Evolutionary conservation across 2,329 filamentous ascomycete species (phyloP).

Genomic region (Aspergillus sp.): DNA sequence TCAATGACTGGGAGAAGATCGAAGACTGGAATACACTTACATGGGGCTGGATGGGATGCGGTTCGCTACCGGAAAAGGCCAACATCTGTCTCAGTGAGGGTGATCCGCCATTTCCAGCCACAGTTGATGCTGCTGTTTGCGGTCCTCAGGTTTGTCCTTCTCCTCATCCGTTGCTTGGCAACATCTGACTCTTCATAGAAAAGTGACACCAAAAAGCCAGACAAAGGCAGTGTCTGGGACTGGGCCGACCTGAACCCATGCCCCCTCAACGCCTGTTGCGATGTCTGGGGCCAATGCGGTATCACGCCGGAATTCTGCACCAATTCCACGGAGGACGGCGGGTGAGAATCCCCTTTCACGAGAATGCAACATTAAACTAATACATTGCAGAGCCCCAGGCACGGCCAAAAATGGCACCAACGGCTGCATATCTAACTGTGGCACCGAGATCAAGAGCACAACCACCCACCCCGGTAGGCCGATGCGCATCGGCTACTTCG

Average conservation of each 20-base stretch:
- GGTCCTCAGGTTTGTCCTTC: slow-evolving; percentile 40
- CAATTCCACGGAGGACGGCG: not conserved
- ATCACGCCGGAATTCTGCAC: slow-evolving; percentile 47
- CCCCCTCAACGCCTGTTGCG: slow-evolving; percentile 44
- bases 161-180: not conserved
- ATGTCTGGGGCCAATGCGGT: slow-evolving; percentile 49
- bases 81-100: slow-evolving; percentile 45
- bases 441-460: slow-evolving; percentile 34
- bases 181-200: slow-evolving; percentile 19
- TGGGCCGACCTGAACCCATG: slow-evolving; percentile 48
- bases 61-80: slow-evolving; percentile 25
- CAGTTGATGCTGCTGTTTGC: slow-evolving; percentile 40
- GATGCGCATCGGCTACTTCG: slow-evolving; percentile 35
- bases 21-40: slow-evolving; percentile 43
- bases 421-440: slow-evolving; percentile 46
- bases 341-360: slow-evolving; percentile 7
- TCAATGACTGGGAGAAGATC: slow-evolving; percentile 38
- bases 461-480: not conserved
- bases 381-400: slow-evolving; percentile 30
- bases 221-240: slow-evolving; percentile 20
- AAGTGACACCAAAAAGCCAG: slow-evolving; percentile 36
- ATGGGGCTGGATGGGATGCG: slow-evolving; percentile 47
- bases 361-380: not conserved
- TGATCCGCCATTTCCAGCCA: slow-evolving; percentile 40
- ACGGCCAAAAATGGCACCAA: slow-evolving; percentile 33